Evolutionary conservation across 768 basidiomycete genomes (phyloP), one percentile per base, ranked within the genome.

Genomic region (Naganishia vishniacii): DNA sequence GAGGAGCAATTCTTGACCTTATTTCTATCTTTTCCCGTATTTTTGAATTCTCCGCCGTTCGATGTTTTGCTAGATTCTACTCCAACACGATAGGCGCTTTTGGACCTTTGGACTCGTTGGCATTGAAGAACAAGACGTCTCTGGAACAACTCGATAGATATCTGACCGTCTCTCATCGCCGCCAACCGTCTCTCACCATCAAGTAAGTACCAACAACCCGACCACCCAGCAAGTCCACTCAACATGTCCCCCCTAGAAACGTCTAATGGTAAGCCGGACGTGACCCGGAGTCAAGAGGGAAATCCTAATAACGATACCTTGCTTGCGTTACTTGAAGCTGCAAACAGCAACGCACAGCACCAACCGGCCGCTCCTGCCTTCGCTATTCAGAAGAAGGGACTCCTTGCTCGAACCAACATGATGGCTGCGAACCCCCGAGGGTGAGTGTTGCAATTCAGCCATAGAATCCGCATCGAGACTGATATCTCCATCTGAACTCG

Each of bases 401-500:
- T 44, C 42, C 42, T 44, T 18, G 42, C 42, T 44, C 42, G 42
- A 20, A 44, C 42, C 18, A 44, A 44, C 18, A 44, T 44, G 42
- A 44, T 44, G 42, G 42, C 42, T 9, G 48, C 26, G 7, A 32
- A 49, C 48, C 31, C 48, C n/a, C 48, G 48, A 28, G 25, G 26
- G 31, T 49, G 13, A 32, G 26, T 49, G 7, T 15, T 7, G n/a
- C 13, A 11, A 25, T 32, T 25, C 4, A 20, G 26, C 48, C 12
- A 6, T 13, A 15, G 6, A 9, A 9, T 49, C n/a, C n/a, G 46
- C 11, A 9, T 20, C 11, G 12, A 13, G 9, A n/a, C 34, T 60
- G 53, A 73, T 69, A 13, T 68, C 67, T 11, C n/a, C n/a, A 6
- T 20, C 42, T n/a, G 9, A 5, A 18, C 42, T 20, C n/a, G 11